A percentile compares a stretch with the other conserved stretches of the same genome.
phyloP scores from a whole-genome alignment of 179 eudicot genomes.

The Pouteria campechiana region DNA sequence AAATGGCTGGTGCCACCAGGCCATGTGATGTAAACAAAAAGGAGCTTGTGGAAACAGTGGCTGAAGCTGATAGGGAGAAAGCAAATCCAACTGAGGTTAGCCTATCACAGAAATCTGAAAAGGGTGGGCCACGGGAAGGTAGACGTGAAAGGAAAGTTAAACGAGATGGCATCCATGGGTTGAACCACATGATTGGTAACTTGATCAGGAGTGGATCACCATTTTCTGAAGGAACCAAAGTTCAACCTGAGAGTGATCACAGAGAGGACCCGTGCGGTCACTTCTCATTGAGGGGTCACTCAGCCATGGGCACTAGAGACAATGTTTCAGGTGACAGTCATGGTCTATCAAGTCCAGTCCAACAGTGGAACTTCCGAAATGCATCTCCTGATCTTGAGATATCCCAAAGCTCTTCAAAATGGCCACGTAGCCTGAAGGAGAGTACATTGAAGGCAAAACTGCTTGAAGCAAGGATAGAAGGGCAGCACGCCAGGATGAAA shows the following conservation, averaged over 20 bases:
- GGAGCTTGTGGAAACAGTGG: slow-evolving; percentile 7
- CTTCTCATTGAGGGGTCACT: slow-evolving; percentile 22
- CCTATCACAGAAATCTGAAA: slow-evolving; percentile 38
- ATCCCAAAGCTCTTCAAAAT: slow-evolving; percentile 40
- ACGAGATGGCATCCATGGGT: slow-evolving; percentile 25
- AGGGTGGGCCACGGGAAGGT: slow-evolving; percentile 26
- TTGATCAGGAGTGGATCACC: slow-evolving; percentile 41
- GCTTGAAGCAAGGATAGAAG: slow-evolving; percentile 62
- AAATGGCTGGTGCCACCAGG: slow-evolving; percentile 31
- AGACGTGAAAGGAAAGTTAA: slow-evolving; percentile 16
- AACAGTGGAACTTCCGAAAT: slow-evolving; percentile 51
- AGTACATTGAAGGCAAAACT: slow-evolving; percentile 66
- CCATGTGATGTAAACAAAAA: slow-evolving; percentile 13
- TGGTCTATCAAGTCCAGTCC: slow-evolving; percentile 62
- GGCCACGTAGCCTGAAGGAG: slow-evolving; percentile 35
- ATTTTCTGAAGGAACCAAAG: slow-evolving; percentile 29
- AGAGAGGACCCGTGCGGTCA: slow-evolving; percentile 16
- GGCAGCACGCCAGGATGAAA: slow-evolving; percentile 67
- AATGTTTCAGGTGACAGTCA: too few relatives aligned
- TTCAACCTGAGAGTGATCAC: slow-evolving; percentile 32
- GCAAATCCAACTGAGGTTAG: slow-evolving; percentile 29
- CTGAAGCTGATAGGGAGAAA: slow-evolving; percentile 13
- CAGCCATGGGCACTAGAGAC: too few relatives aligned
- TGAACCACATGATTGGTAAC: slow-evolving; percentile 30
- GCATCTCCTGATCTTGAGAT: slow-evolving; percentile 30